These are phyloP conservation scores for Leptographium lundbergii DNA, from an alignment of 2,329 filamentous ascomycete species.

Conservation along the genomic window DNA sequence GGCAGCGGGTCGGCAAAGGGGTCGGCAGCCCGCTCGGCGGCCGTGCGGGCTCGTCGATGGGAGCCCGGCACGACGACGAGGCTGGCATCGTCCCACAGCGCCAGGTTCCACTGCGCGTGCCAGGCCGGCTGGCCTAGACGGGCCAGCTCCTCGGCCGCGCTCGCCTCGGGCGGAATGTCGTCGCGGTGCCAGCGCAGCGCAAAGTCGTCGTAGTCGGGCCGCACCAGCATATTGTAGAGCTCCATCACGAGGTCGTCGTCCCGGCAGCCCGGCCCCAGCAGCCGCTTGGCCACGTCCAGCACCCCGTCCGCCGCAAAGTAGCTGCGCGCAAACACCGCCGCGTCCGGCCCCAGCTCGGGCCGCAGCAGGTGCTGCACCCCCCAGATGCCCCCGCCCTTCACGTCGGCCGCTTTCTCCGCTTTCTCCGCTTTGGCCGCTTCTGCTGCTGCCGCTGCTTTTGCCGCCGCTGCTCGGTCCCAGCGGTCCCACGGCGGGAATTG, in stretches of 20 bases:
- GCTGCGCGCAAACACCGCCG: conserved; percentile 46
- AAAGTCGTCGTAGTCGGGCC: conserved; percentile 54
- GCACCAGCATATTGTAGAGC: conserved; percentile 73
- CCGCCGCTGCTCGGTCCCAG: conserved; percentile 32
- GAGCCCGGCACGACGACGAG: conserved; percentile 68
- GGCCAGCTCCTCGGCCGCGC: conserved; percentile 51
- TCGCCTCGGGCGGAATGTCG: conserved; percentile 58
- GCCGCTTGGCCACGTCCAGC: conserved; percentile 47
- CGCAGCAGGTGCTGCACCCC: conserved; percentile 78
- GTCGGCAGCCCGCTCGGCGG: conserved; percentile 52
- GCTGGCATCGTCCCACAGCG: conserved; percentile 61
- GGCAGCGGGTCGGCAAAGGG: conserved; percentile 51
- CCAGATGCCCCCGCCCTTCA: conserved; percentile 51
- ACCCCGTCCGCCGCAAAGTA: conserved; percentile 61
- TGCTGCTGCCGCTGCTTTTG: conserved; percentile 14
- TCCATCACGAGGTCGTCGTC: conserved; percentile 69
- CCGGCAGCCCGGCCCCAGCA: conserved; percentile 38
- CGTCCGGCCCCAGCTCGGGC: conserved; percentile 48
- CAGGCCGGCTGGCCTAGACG: conserved; percentile 48
- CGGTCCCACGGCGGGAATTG: conserved; percentile 76
- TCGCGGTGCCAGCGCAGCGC: conserved; percentile 77
- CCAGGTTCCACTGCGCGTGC: conserved; percentile 82
- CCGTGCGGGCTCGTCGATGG: conserved; percentile 59
- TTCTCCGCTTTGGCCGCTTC: conserved; percentile 21
- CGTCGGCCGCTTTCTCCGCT: neutral